A percentile compares a stretch with the other conserved stretches of the same genome.
phyloP scores from a whole-genome alignment of 805 yeast genomes.

The Ogataea siamensis region DNA sequence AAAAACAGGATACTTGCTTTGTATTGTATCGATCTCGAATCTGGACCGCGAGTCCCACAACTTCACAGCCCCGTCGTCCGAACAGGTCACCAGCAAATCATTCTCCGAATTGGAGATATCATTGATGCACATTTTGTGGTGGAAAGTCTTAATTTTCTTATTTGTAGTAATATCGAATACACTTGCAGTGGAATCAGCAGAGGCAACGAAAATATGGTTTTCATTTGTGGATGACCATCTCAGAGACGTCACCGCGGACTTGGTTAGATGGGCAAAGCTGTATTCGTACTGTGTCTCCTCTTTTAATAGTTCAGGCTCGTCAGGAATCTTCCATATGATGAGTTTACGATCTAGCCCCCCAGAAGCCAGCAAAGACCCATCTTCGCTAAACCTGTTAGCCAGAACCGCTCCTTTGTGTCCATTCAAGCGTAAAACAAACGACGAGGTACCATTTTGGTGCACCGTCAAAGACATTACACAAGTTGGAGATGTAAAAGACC shows the following conservation, averaged over 20 bases:
- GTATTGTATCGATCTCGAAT: constrained; percentile 32
- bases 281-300: constrained; percentile 19
- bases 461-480: constrained; percentile 7
- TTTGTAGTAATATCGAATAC: constrained; percentile 65
- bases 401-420: constrained; percentile 57
- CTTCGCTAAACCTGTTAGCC: constrained; percentile 47
- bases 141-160: constrained; percentile 48
- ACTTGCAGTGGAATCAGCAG: constrained; percentile 62
- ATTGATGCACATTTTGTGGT: constrained; percentile 45
- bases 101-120: constrained; percentile 41
- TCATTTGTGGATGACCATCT: constrained; percentile 51
- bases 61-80: constrained; percentile 61
- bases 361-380: constrained; percentile 56
- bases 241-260: constrained; percentile 61
- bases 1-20: constrained; percentile 54
- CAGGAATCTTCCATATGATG: constrained; percentile 31
- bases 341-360: constrained; percentile 60
- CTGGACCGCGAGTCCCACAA: constrained; percentile 70
- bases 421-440: constrained; percentile 37
- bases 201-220: constrained; percentile 43
- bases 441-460: constrained; percentile 1
- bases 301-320: constrained; percentile 5
- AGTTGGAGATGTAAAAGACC: too few relatives aligned
- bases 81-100: constrained; percentile 45
- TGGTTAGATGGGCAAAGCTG: constrained; percentile 37